Base-by-base conservation (phyloP, 2,329 filamentous ascomycete species). In the Diaporthe aspalathi region DNA sequence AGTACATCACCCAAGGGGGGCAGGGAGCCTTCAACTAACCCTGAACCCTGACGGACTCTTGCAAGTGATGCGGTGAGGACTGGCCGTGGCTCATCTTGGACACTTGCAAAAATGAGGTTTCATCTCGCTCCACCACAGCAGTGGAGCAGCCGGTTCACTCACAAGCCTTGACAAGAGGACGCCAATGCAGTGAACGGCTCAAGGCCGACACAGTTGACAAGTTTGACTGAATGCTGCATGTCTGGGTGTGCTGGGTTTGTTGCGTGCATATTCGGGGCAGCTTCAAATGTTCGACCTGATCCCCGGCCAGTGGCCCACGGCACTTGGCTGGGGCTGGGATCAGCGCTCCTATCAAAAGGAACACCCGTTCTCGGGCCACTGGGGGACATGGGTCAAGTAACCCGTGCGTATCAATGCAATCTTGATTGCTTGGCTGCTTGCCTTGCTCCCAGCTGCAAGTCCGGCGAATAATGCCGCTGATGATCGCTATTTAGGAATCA, bases 401-500 rank as follows among this genome's bases (percentile, higher is more conserved):
- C 43, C 60, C 43, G 43, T 63, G 60, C 60, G 60, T 63, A 63
- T 63, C 60, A 63, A 24, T 20, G 49, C 60, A 63, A 63, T 63
- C 43, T 49, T 63, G 60, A 63, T 63, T 35, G 49, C n/a, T 32
- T 53, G 27, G n/a, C 60, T n/a, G 57, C 43, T 47, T 43, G 49
- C 45, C 27, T 29, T 16, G 20, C 43, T 49, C 27, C 14, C 14
- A 24, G 27, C 29, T 3, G n/a, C 43, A 35, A 47, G 20, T 29
- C 43, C n/a, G 29, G n/a, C 43, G 17, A 49, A 63, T 16, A 49
- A 63, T 14, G 57, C 24, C 40, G 12, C 24, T 4, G 20, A 63
- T n/a, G 27, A 20, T 27, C 6, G n/a, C n/a, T n/a, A n/a, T n/a
- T n/a, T n/a, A n/a, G n/a, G n/a, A n/a, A n/a, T 63, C 22, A 29